Evolutionary conservation across 495 filamentous ascomycete species (phyloP).

Genomic region (Lepidopterella palustris): DNA sequence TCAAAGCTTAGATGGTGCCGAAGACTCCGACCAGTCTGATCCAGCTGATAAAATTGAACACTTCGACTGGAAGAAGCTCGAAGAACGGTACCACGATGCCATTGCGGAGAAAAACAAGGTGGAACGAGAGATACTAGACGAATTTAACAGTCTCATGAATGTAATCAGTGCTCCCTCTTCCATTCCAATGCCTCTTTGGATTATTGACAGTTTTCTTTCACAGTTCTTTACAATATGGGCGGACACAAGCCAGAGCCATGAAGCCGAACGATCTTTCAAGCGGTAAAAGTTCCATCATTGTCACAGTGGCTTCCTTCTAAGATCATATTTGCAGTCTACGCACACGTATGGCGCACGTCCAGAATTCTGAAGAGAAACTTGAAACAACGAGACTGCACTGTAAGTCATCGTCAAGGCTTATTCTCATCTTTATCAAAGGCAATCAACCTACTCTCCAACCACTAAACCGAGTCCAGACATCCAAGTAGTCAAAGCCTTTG

Average conservation of each 20-base stretch:
- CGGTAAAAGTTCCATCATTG: constrained; percentile 38
- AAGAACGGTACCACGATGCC: constrained; percentile 53
- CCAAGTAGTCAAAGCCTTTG: constrained; percentile 73
- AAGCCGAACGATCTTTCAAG: constrained; percentile 64
- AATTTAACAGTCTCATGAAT: constrained; percentile 33
- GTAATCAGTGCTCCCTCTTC: constrained; percentile 1
- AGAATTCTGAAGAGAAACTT: constrained; percentile 58
- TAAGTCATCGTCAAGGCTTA: constrained; percentile 41
- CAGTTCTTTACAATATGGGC: constrained; percentile 70
- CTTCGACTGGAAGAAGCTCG: constrained; percentile 48
- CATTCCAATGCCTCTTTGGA: not conserved
- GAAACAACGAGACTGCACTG: constrained; percentile 69
- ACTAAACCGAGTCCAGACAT: constrained; percentile 46
- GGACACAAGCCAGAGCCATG: constrained; percentile 54
- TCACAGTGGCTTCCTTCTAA: not conserved
- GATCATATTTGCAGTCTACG: constrained; percentile 48
- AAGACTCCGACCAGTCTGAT: not conserved
- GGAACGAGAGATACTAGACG: constrained; percentile 56
- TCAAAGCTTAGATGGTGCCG: constrained; percentile 5
- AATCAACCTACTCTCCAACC: not conserved
- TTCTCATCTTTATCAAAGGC: too few relatives aligned
- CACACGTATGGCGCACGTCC: constrained; percentile 68
- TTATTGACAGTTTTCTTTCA: not conserved
- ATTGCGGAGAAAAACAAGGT: constrained; percentile 52
- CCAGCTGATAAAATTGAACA: constrained; percentile 10